Base-by-base conservation (phyloP, 805 yeast species). In the Starmerella scarabaei region DNA sequence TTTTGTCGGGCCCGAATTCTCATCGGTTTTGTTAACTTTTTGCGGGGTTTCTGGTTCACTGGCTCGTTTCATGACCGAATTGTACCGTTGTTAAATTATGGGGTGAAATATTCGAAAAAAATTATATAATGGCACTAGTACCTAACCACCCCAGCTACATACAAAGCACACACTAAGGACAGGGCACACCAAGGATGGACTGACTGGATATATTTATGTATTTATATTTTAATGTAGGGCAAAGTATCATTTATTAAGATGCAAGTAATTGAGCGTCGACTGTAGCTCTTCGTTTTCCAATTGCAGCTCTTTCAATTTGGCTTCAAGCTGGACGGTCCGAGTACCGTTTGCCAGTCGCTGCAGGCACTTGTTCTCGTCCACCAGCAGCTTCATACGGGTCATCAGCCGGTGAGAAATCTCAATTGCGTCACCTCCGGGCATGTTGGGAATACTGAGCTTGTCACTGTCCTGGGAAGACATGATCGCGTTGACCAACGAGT, bases 391-490 rank as follows among this genome's bases (percentile, higher is more conserved):
- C 16, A 53, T 27, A 5, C 54, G 48, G 14, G 42, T 32, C 36
- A 49, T 42, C n/a, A 51, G 44, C 18, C 55, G 48, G 31, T 53
- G 55, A 7, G 52, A 44, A 27, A 51, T 35, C 41, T 50, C 54
- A 8, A 42, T 36, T 3, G 49, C 54, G 20, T 48, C 54, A 3
- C 44, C 36, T 1, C 44, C 41, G 18, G 40, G 43, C n/a, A 41
- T 33, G 5, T 31, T 27, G 16, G 41, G 16, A 3, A 33, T 21
- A 9, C 14, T 14, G n/a, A 21, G 24, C 12, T 4, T 4, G 12
- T 24, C 38, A 3, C 5, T 12, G 11, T 30, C 32, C 19, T 26
- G 18, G 12, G 37, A 9, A 3, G 41, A 21, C 28, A 35, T 40
- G 30, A 53, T 43, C 12, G 55, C 56, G 5, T 52, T 41, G 12